phyloP scores from a whole-genome alignment of 768 basidiomycete genomes.

The Naganishia friedmannii region DNA sequence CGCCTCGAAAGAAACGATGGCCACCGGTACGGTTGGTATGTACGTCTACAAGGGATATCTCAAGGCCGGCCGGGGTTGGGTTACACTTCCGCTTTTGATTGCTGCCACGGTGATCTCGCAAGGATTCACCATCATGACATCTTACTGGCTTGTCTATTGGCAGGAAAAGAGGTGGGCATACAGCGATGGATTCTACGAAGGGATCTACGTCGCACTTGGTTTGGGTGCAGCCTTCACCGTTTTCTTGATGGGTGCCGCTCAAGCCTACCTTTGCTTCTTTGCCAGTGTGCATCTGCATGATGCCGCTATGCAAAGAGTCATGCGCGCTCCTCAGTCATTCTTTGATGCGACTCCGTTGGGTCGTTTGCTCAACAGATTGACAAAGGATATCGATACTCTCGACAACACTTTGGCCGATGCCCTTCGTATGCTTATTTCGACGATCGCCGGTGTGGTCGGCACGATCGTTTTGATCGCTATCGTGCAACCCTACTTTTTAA shows the following conservation, averaged over 20 bases:
- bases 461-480: conserved; percentile 69
- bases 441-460: conserved; percentile 66
- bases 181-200: conserved; percentile 63
- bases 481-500: conserved; percentile 77
- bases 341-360: conserved; percentile 66
- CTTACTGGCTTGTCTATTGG: conserved; percentile 77
- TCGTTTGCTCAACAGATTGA: conserved; percentile 46
- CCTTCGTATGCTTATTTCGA: conserved; percentile 57
- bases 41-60: conserved; percentile 61
- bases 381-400: conserved; percentile 51
- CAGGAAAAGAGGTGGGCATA: conserved; percentile 63
- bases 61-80: conserved; percentile 64
- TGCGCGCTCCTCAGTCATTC: conserved; percentile 84
- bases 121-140: conserved; percentile 63
- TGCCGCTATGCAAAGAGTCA: conserved; percentile 48
- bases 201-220: conserved; percentile 72
- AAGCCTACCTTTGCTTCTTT: conserved; percentile 68
- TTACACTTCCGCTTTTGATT: conserved; percentile 67
- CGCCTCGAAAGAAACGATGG: conserved; percentile 82
- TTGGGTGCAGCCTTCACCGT: conserved; percentile 65
- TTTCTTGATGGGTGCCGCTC: conserved; percentile 65
- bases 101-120: conserved; percentile 66
- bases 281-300: conserved; percentile 68
- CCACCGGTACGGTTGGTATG: conserved; percentile 66
- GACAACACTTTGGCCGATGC: conserved; percentile 50